Conservation (phyloP, 805 yeast genomes). For the Hanseniaspora meyeri region DNA sequence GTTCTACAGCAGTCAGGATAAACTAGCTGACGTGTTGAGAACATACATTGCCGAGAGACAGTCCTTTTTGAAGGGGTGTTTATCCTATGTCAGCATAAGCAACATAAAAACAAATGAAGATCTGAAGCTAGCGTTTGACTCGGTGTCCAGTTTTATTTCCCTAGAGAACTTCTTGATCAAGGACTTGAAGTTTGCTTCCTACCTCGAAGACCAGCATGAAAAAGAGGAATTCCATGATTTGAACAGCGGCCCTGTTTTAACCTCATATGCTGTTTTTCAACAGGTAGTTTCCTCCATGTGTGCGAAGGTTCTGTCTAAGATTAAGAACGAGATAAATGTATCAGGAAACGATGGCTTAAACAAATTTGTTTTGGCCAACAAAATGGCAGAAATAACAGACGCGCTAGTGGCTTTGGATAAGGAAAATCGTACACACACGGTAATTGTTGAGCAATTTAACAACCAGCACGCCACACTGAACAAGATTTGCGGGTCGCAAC, state of each 20-base stretch:
- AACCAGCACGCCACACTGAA: background rate
- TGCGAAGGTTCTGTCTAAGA: conserved; percentile 6
- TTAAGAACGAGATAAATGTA: background rate
- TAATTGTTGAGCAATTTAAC: conserved; percentile 3
- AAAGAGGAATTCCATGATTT: background rate
- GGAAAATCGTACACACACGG: conserved; percentile 3
- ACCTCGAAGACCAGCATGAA: conserved; percentile 1
- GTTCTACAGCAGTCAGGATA: conserved; percentile 9
- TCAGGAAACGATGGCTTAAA: background rate
- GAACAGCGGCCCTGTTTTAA: background rate
- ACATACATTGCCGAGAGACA: conserved; percentile 8
- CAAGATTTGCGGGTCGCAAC: conserved; percentile 8
- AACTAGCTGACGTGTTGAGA: background rate
- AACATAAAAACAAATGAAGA: conserved; percentile 3
- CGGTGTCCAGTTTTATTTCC: conserved; percentile 3
- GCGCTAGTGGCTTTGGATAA: background rate
- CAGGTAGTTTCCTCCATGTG: conserved; percentile 6
- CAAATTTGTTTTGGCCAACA: conserved; percentile 2
- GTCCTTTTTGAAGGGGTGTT: conserved; percentile 1
- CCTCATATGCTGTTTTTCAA: conserved; percentile 11
- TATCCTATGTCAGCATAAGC: conserved; percentile 8
- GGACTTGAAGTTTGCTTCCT: conserved; percentile 4
- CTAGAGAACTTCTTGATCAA: conserved; percentile 9
- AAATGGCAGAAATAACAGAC: background rate
- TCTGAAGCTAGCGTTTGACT: conserved; percentile 3